Percentiles rank a stretch among this genome's conserved stretches.
Evolutionary conservation across 805 yeast genomes (phyloP).

Genomic region (Priceomyces melissophilus): DNA sequence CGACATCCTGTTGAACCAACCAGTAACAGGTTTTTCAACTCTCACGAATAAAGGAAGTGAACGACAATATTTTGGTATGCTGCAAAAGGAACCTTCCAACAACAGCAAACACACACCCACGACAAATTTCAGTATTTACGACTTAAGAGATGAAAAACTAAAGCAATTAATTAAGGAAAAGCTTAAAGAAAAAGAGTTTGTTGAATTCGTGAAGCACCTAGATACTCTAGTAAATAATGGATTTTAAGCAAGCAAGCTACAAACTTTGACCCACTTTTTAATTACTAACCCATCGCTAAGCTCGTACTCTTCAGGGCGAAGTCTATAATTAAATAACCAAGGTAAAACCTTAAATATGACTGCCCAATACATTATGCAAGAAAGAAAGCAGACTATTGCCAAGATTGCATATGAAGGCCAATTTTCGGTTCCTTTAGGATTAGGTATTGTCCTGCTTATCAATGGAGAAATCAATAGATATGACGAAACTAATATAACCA

Average conservation of each 20-base stretch:
- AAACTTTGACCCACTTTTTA: slow-evolving; percentile 45
- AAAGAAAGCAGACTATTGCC: slow-evolving; percentile 37
- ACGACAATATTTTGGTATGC: no score
- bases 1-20: no score
- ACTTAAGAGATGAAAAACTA: slow-evolving; percentile 8
- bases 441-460: slow-evolving; percentile 30
- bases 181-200: slow-evolving; percentile 13
- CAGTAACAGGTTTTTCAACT: no score
- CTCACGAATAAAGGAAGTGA: no score
- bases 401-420: slow-evolving; percentile 51
- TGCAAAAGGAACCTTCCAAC: no score
- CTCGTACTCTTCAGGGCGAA: slow-evolving; percentile 37
- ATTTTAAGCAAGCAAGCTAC: not conserved
- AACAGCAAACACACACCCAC: no score
- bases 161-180: slow-evolving; percentile 6
- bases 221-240: slow-evolving; percentile 12
- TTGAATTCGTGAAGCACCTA: slow-evolving; percentile 13
- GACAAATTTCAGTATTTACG: slow-evolving; percentile 1
- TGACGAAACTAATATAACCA: slow-evolving; percentile 43
- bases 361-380: slow-evolving; percentile 55
- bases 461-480: slow-evolving; percentile 54
- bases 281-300: slow-evolving; percentile 58
- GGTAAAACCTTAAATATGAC: slow-evolving; percentile 50
- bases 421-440: slow-evolving; percentile 36
- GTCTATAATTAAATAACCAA: slow-evolving; percentile 39